These are phyloP conservation scores for Zoysia matrella DNA, from an alignment of 202 grass and related monocot species.

Conservation along the genomic window DNA sequence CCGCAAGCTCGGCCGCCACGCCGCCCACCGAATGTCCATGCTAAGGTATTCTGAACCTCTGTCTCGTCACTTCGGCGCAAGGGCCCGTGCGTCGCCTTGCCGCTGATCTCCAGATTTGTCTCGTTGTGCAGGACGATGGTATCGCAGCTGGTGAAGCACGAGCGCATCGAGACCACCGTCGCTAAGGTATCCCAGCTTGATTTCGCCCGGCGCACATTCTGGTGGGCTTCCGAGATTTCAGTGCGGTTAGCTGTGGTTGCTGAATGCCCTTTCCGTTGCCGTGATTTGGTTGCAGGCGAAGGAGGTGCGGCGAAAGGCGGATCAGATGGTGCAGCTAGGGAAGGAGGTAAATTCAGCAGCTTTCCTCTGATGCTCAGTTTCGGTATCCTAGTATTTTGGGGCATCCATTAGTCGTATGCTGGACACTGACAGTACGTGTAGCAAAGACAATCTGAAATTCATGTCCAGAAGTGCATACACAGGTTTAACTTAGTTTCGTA, in stretches of 20 bases:
- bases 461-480: no score
- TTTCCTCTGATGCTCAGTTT: neutral
- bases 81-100: neutral
- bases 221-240: neutral
- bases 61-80: neutral
- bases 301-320: slow-evolving; percentile 81
- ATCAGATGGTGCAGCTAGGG: slow-evolving; percentile 98
- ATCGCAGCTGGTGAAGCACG: slow-evolving; percentile 95
- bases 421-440: no score
- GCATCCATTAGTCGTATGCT: no score
- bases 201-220: neutral
- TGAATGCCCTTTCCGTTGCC: neutral
- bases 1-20: slow-evolving; percentile 84
- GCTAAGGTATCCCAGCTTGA: slow-evolving; percentile 30
- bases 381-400: neutral
- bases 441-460: no score
- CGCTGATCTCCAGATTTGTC: slow-evolving; percentile 19
- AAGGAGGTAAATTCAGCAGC: slow-evolving; percentile 67
- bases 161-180: slow-evolving; percentile 85
- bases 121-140: slow-evolving; percentile 80
- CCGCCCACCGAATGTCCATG: slow-evolving; percentile 77
- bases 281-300: slow-evolving; percentile 70
- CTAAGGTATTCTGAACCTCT: slow-evolving; percentile 53
- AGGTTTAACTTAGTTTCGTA: no score
- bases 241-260: neutral